Conservation (phyloP, 139 green algal species). For the Monoraphidium neglectum region DNA sequence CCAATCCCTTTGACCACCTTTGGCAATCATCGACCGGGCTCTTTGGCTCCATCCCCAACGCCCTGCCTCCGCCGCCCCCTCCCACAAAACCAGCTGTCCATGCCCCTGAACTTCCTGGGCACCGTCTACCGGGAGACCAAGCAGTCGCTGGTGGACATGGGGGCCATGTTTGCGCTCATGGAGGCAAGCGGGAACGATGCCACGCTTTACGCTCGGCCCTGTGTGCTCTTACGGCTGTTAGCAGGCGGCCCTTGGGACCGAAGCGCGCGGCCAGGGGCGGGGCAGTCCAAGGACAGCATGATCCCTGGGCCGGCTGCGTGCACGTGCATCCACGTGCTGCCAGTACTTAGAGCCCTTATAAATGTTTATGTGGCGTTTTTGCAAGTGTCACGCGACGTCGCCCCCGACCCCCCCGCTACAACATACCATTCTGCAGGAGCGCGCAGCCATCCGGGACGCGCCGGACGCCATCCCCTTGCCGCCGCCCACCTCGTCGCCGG, state of each 20-base stretch:
- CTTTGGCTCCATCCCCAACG: too few species aligned
- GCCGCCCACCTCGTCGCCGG: not conserved
- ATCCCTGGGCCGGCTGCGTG: too few species aligned
- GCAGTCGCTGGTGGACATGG: constrained; percentile 97
- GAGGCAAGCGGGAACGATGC: constrained; percentile 30
- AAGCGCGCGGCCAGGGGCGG: not conserved
- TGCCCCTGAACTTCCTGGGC: constrained; percentile 98
- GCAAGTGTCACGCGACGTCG: too few species aligned
- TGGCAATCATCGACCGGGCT: too few species aligned
- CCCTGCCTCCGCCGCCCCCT: not conserved
- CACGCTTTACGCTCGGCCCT: not conserved
- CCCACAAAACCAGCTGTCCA: constrained; percentile 73
- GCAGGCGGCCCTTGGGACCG: not conserved
- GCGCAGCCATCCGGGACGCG: constrained; percentile 19
- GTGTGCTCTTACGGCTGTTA: not conserved
- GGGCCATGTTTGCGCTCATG: constrained; percentile 93
- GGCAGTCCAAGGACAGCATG: too few species aligned
- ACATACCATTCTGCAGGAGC: too few species aligned
- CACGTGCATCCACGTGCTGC: too few species aligned
- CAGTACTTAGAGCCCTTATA: too few species aligned
- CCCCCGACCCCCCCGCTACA: too few species aligned
- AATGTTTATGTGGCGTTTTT: too few species aligned
- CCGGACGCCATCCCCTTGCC: constrained; percentile 50
- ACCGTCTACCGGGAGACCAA: constrained; percentile 96
- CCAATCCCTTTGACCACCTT: too few species aligned